Evolutionary conservation across 768 basidiomycete genomes (phyloP), one percentile per base, ranked within the genome.

Genomic region (Xerocomellus amylosporus): DNA sequence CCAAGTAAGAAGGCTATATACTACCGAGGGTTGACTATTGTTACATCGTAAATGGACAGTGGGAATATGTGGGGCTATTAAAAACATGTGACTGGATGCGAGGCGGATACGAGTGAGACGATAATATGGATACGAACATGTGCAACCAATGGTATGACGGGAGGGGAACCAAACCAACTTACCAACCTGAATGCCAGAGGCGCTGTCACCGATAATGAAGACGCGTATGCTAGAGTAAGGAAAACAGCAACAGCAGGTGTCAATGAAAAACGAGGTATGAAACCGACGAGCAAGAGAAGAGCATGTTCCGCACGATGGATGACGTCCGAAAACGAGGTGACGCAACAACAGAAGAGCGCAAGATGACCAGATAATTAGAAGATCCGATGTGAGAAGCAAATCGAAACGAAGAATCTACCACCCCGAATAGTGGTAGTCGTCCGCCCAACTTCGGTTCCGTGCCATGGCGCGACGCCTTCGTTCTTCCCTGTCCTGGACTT

Each of bases 391-490:
- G 61, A 55, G 24, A 52, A 17, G 30, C 5, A 53, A 28, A 40
- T 31, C 17, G 38, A 46, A 43, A 45, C 31, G 41, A 50, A 33
- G 28, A 31, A 28, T 19, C 62, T 67, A 88, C 86, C 87, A 88
- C 39, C 86, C 87, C 17, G 78, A 65, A 55, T 72, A 74, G 67
- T 88, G 87, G 66, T 79, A 88, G 56, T 87, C 84, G 54, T 86
- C 79, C 20, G 82, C 80, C 84, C 82, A 87, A 64, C 83, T 88
- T 48, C 79, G 77, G 65, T 85, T 87, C 59, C 84, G 72, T 48
- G 81, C 78, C 67, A 86, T 64, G 12, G 79, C 79, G 31, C 70
- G 72, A 67, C 68, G 71, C 59, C 60, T 74, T 58, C 68, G 74
- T 64, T 75, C 77, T 37, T 77, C 75, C 55, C 62, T 71, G 56